phyloP scores from a whole-genome alignment of 2,329 filamentous ascomycete genomes.

The Zopfia rhizophila region DNA sequence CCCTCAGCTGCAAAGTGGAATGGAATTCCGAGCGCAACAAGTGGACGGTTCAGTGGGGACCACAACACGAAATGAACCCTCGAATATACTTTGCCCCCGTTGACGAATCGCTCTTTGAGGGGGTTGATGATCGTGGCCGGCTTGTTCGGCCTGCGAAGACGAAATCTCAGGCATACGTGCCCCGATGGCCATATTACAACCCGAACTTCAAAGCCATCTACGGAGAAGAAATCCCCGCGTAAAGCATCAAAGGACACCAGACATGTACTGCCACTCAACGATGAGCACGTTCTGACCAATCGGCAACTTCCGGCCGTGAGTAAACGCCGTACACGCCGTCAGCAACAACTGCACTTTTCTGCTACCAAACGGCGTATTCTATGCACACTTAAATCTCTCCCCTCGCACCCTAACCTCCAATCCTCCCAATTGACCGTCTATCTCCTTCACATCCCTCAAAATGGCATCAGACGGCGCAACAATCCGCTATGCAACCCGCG shows the following conservation, averaged over 20 bases:
- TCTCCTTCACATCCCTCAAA: constrained; percentile 15
- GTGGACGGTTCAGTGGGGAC: constrained; percentile 43
- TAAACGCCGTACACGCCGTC: not conserved
- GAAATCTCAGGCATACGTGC: not conserved
- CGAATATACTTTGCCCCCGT: constrained; percentile 28
- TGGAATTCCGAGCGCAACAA: constrained; percentile 43
- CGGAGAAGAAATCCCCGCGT: no score
- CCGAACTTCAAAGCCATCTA: no score
- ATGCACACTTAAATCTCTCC: not conserved
- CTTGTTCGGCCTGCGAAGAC: not conserved
- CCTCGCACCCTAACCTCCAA: not conserved
- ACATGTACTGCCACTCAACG: no score
- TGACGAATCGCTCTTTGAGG: constrained; percentile 38
- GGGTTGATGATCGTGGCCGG: constrained; percentile 38
- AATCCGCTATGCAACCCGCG: constrained; percentile 68
- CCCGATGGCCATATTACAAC: no score
- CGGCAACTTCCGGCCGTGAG: constrained; percentile 14
- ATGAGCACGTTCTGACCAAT: constrained; percentile 7
- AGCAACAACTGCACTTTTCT: constrained; percentile 3
- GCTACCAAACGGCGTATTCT: constrained; percentile 12
- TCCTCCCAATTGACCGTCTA: not conserved
- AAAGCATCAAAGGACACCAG: no score
- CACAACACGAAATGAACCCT: constrained; percentile 19
- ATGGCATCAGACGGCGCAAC: constrained; percentile 45
- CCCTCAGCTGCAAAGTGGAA: constrained; percentile 54